These are phyloP conservation scores for Globisporangium lucens DNA, from an alignment of 352 stramenopile species.

Conservation along the genomic window DNA sequence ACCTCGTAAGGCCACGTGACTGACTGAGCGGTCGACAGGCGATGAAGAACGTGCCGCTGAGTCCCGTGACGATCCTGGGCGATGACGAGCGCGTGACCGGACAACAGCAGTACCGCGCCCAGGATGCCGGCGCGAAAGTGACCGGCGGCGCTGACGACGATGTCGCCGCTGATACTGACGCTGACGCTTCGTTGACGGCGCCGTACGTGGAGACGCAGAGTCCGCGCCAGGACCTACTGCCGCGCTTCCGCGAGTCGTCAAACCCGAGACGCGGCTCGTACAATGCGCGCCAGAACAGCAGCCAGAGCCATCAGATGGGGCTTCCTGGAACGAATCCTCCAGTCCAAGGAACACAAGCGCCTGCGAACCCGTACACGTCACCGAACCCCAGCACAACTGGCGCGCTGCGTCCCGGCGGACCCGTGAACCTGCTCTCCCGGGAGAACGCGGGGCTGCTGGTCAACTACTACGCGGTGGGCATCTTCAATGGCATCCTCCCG, in stretches of 20 bases:
- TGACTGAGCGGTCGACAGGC: background rate
- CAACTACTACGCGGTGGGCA: conserved; percentile 67
- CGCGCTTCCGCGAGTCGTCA: conserved; percentile 10
- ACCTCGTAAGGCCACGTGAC: background rate
- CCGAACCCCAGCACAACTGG: background rate
- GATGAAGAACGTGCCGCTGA: conserved; percentile 14
- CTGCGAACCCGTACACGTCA: conserved; percentile 3
- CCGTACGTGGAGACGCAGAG: conserved; percentile 13
- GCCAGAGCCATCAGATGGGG: background rate
- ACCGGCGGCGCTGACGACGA: background rate
- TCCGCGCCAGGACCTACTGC: conserved; percentile 4
- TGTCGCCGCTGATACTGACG: background rate
- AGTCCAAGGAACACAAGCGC: background rate
- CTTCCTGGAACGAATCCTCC: background rate
- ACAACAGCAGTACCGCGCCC: background rate
- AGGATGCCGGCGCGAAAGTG: background rate
- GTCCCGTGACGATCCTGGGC: conserved; percentile 13
- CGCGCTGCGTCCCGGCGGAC: conserved; percentile 22
- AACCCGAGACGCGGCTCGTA: background rate
- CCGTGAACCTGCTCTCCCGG: conserved; percentile 16
- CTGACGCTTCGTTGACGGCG: background rate
- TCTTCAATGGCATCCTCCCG: conserved; percentile 65
- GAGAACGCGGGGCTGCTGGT: conserved; percentile 44
- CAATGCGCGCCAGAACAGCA: background rate
- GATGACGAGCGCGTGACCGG: conserved; percentile 5